Evolutionary conservation across 31 red algal species (phyloP).

Genomic region (Pterothamnion heteromorphum): DNA sequence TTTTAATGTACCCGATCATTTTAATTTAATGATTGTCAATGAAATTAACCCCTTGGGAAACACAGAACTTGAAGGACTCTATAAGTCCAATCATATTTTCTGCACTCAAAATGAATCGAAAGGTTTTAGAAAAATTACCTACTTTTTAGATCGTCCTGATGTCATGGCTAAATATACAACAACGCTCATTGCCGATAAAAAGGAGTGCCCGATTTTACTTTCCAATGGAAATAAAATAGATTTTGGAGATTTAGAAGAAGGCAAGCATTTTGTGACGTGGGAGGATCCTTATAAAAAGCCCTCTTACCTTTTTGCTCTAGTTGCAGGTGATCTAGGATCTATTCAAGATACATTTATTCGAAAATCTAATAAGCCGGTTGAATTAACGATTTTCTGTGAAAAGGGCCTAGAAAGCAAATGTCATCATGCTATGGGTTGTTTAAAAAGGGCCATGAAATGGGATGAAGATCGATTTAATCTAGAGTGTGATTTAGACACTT

Average conservation of each 20-base stretch:
- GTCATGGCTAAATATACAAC: conserved; percentile 80
- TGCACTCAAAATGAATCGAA: conserved; percentile 97
- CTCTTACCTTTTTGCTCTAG: conserved; percentile 90
- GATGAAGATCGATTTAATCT: conserved; percentile 92
- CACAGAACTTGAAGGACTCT: conserved; percentile 84
- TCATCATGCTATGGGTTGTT: conserved; percentile 78
- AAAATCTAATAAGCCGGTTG: conserved; percentile 65
- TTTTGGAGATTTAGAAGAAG: conserved; percentile 49
- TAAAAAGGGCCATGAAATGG: conserved; percentile 96
- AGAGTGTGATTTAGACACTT: conserved; percentile 93
- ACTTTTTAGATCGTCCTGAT: conserved; percentile 92
- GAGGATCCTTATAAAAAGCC: conserved; percentile 91
- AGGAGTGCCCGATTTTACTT: conserved; percentile 74
- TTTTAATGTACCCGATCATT: conserved; percentile 10
- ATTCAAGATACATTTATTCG: conserved; percentile 75
- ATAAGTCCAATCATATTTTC: conserved; percentile 79
- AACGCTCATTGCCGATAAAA: conserved; percentile 54
- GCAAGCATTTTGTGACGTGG: conserved; percentile 74
- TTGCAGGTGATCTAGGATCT: conserved; percentile 75
- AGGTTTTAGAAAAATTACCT: conserved; percentile 92
- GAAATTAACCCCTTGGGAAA: conserved; percentile 71
- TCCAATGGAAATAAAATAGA: conserved; percentile 88
- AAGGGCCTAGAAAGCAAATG: conserved; percentile 69
- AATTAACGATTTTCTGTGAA: conserved; percentile 67
- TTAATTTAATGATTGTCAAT: conserved; percentile 65